These are phyloP conservation scores for Penicillium glabrum DNA, from an alignment of 2,329 filamentous ascomycete species.

Conservation along the genomic window DNA sequence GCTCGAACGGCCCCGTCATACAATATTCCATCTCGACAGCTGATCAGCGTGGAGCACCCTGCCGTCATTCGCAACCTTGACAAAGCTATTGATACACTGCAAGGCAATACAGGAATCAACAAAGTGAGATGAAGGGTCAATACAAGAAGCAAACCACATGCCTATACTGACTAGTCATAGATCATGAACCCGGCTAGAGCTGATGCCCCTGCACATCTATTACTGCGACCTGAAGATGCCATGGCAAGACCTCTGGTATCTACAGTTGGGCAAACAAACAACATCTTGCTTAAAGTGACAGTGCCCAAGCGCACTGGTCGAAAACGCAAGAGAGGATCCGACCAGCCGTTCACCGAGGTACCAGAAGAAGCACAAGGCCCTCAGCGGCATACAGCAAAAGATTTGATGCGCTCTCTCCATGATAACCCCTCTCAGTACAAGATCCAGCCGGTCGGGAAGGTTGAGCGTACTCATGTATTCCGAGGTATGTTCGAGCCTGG, in stretches of 20 bases:
- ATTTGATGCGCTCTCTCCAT: slow-evolving; percentile 53
- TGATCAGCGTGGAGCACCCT: slow-evolving; percentile 67
- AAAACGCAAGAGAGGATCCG: slow-evolving; percentile 77
- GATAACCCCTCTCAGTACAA: slow-evolving; percentile 70
- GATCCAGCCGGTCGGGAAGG: slow-evolving; percentile 68
- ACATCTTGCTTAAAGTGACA: slow-evolving; percentile 81
- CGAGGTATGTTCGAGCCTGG: slow-evolving; percentile 54
- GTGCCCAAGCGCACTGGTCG: slow-evolving; percentile 84
- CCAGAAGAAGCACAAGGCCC: slow-evolving; percentile 27
- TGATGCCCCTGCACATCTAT: slow-evolving; percentile 62
- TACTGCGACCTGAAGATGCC: slow-evolving; percentile 75
- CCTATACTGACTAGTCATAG: slow-evolving; percentile 29
- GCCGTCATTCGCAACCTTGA: slow-evolving; percentile 65
- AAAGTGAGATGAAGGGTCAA: slow-evolving; percentile 42
- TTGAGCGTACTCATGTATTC: slow-evolving; percentile 83
- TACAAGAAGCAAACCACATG: neutral
- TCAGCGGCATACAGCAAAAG: slow-evolving; percentile 24
- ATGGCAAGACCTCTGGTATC: slow-evolving; percentile 77
- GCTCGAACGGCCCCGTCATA: slow-evolving; percentile 48
- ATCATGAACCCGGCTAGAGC: slow-evolving; percentile 47
- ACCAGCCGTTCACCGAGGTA: slow-evolving; percentile 61
- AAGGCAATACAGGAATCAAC: slow-evolving; percentile 55
- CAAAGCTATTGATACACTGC: slow-evolving; percentile 63
- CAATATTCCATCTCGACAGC: slow-evolving; percentile 50
- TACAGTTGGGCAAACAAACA: slow-evolving; percentile 72